Evolutionary conservation across 129 eudicot genomes (phyloP).

Genomic region (Centrapalus pauciflorus): DNA sequence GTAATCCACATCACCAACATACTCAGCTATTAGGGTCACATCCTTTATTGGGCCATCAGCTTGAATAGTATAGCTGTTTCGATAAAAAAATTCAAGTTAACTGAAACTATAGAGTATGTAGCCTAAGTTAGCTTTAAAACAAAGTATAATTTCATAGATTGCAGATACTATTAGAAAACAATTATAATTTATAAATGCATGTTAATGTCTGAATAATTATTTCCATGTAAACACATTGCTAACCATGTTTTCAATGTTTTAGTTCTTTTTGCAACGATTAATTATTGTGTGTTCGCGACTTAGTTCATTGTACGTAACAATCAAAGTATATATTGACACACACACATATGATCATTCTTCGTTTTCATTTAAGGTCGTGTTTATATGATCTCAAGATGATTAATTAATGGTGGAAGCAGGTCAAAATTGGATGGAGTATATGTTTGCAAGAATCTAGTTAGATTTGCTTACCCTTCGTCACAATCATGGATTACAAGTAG

Average conservation of each 20-base stretch:
- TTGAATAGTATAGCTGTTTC: conserved; percentile 65
- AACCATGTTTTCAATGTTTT: no score
- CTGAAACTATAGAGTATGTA: neutral
- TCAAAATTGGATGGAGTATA: neutral
- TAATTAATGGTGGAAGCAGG: no score
- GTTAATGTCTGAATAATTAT: no score
- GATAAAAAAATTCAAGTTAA: neutral
- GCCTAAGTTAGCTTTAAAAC: neutral
- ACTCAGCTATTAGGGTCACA: conserved; percentile 62
- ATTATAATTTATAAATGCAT: no score
- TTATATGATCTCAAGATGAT: no score
- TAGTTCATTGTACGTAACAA: no score
- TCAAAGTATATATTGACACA: neutral
- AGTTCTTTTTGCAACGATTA: no score
- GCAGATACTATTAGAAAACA: no score
- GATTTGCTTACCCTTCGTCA: conserved; percentile 55
- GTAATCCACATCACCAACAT: conserved; percentile 76
- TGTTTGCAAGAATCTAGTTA: neutral
- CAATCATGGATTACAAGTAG: conserved; percentile 46
- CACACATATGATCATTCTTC: no score
- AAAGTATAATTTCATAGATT: neutral
- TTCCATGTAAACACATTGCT: neutral
- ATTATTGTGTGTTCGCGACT: neutral
- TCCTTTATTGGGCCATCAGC: conserved; percentile 72
- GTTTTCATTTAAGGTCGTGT: no score